Conservation (phyloP, 495 filamentous ascomycete genomes). For the Tricharina praecox region DNA sequence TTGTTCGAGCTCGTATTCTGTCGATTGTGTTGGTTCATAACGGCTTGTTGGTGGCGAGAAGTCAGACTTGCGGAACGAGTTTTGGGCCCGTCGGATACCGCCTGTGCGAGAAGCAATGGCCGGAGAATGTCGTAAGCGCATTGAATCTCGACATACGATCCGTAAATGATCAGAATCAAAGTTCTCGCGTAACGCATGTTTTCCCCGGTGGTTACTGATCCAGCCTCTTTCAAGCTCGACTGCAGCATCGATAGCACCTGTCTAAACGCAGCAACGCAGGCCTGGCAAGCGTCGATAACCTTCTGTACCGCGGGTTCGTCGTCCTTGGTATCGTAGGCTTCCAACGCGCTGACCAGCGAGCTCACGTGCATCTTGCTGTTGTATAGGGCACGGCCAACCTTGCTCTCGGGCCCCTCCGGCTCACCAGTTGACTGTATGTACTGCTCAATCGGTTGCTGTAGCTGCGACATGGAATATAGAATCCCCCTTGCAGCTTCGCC, state of each 20-base stretch:
- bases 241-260: conserved; percentile 56
- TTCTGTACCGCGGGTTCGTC: conserved; percentile 33
- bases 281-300: conserved; percentile 46
- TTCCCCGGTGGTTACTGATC: conserved; percentile 41
- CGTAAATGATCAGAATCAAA: conserved; percentile 62
- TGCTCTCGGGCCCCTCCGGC: conserved; percentile 16
- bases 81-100: conserved; percentile 1
- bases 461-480: conserved; percentile 48
- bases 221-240: conserved; percentile 50
- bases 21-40: not conserved
- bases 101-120: conserved; percentile 14
- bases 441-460: conserved; percentile 25
- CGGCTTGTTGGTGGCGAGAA: not conserved
- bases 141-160: conserved; percentile 59
- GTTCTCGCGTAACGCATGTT: conserved; percentile 66
- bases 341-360: conserved; percentile 21
- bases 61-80: not conserved
- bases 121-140: conserved; percentile 19
- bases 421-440: conserved; percentile 19
- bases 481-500: conserved; percentile 74
- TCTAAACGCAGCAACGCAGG: conserved; percentile 58
- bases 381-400: conserved; percentile 21
- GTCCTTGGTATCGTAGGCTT: conserved; percentile 23
- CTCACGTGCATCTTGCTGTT: conserved; percentile 23
- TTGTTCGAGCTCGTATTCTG: conserved; percentile 1